A percentile compares a stretch with the other conserved stretches of the same genome.
Conservation (phyloP, 129 eudicot species). For the Saposhnikovia divaricata region DNA sequence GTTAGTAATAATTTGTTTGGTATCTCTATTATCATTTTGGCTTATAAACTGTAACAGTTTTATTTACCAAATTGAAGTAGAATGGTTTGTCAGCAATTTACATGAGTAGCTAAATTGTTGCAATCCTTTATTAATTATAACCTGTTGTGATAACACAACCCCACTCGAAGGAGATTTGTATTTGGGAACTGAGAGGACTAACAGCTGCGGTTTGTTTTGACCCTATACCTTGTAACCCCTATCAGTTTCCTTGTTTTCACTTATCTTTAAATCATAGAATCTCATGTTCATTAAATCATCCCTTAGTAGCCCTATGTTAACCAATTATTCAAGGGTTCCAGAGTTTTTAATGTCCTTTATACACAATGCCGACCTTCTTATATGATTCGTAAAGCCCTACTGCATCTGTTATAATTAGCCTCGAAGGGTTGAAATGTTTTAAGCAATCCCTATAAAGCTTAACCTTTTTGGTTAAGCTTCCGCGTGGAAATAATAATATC, state of each 20-base stretch:
- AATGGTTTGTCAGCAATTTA: background rate
- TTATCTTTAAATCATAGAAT: background rate
- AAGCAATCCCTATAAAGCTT: background rate
- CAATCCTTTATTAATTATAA: background rate
- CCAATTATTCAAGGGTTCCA: background rate
- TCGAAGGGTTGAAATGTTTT: background rate
- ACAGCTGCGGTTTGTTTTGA: background rate
- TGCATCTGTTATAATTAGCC: background rate
- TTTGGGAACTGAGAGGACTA: background rate
- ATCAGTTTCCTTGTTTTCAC: background rate
- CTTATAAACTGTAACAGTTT: background rate
- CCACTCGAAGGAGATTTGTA: background rate
- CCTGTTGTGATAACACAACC: background rate
- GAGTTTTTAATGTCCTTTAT: background rate
- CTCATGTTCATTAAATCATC: background rate
- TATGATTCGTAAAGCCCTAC: background rate
- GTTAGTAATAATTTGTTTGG: background rate
- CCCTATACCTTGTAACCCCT: background rate
- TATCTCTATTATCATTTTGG: background rate
- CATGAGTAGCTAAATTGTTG: background rate
- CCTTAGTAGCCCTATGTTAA: background rate
- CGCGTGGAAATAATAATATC: background rate
- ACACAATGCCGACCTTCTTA: background rate
- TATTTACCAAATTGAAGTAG: background rate
- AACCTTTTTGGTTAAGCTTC: background rate